Evolutionary conservation across 306 rosid genomes (phyloP), one percentile per base, ranked within the genome.

Genomic region (Alnus rubra): DNA sequence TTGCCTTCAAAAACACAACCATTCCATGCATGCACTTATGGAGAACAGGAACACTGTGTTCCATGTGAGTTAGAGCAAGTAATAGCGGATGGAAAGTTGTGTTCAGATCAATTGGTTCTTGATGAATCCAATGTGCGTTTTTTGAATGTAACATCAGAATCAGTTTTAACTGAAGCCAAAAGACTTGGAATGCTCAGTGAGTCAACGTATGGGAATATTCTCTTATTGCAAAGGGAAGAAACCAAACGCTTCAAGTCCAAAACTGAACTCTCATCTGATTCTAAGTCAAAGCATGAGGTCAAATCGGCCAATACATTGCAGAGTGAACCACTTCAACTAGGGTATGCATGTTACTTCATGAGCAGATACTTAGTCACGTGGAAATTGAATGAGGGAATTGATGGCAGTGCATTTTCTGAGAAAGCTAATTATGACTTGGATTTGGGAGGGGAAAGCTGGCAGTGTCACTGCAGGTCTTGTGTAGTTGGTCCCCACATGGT

Each of bases 271-370:
- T 44, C 60, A 68, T 64, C 85, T 28, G 84, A 87, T 60, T 65
- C 51, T 48, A 73, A 82, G 73, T 63, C 83, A 59, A 87, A 88
- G 63, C 75, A 75, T 60, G 89, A 63, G 33, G 79, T 73, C 64
- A 79, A 81, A 75, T 81, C 74, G 79, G 84, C 78, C 77, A 59
- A 71, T 64, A 60, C 74, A 72, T 76, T 28, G 30, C 48, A 39
- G 47, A 75, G 84, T 44, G 86, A 88, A 77, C 89, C 81, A 64
- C 86, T 95, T 81, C 79, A 73, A 63, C 83, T 63, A 4, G 93
- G 92, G 74, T 8, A 88, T 80, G 80, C 71, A 50, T 88, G 90
- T 82, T 87, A 86, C 88, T 90, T 92, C 85, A 95, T 95, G 97
- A 86, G 86, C 88, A 90, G 99, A 68, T 93, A 90, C 86, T 69